These are phyloP conservation scores for Kazachstania sp. DNA, from an alignment of 1,139 yeast genomes.

Conservation along the genomic window DNA sequence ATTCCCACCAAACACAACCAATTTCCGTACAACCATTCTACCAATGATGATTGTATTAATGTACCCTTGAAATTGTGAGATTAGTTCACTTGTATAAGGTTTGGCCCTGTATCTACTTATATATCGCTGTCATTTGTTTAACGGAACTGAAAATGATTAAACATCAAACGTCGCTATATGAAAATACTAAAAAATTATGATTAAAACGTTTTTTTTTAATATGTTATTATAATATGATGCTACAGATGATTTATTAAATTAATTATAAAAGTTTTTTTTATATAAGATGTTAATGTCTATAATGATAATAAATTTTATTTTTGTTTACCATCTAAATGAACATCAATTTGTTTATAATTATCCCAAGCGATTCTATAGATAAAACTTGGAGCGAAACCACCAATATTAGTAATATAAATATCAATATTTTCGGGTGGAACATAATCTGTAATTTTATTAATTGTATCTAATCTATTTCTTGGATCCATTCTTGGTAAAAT, in stretches of 20 bases:
- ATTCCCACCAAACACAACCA: conserved; percentile 72
- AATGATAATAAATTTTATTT: neutral
- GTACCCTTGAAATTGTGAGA: no score
- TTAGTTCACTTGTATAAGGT: neutral
- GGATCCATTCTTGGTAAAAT: conserved; percentile 30
- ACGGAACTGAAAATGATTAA: no score
- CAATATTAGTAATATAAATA: conserved; percentile 87
- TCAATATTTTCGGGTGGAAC: conserved; percentile 92
- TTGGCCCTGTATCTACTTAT: no score
- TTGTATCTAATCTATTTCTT: conserved; percentile 55
- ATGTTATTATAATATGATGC: no score
- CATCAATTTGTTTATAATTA: conserved; percentile 83
- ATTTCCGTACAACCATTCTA: neutral
- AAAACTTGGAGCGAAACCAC: conserved; percentile 95
- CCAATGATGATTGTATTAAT: neutral
- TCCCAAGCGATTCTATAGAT: conserved; percentile 92
- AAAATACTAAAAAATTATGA: no score
- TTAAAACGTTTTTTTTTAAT: no score
- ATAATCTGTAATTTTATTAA: conserved; percentile 89
- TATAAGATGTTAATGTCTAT: no score
- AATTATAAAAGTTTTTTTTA: neutral
- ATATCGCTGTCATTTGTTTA: no score
- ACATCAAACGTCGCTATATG: no score
- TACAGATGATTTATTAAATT: no score
- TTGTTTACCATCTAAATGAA: conserved; percentile 36